A percentile compares a stretch with the other conserved stretches of the same genome.
Conservation (phyloP, 176 grass and related monocot species). For the Bolboschoenus planiculmis region DNA sequence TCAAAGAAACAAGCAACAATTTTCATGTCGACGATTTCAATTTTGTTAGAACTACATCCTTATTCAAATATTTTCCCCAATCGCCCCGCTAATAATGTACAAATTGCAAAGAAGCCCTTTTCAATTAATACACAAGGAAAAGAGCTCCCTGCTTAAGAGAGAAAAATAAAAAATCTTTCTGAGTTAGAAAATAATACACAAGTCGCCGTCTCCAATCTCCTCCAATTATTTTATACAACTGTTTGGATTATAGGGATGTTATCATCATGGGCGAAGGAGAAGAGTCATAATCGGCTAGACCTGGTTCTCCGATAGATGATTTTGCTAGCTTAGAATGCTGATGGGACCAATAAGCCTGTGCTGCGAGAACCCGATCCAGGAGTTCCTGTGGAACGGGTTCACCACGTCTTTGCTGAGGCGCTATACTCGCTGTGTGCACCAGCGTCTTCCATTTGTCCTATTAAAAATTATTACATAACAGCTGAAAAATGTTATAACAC, state of each 20-base stretch:
- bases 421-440: constrained; percentile 75
- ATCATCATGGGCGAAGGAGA: constrained; percentile 19
- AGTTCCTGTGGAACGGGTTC: constrained; percentile 66
- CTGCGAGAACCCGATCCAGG: constrained; percentile 55
- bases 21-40: constrained; percentile 12
- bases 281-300: constrained; percentile 15
- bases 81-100: constrained; percentile 33
- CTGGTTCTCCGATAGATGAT: constrained; percentile 26
- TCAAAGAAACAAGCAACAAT: constrained; percentile 21
- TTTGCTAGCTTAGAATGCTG: constrained; percentile 48
- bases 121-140: constrained; percentile 32
- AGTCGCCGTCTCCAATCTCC: constrained; percentile 14
- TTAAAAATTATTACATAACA: background rate
- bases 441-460: constrained; percentile 91
- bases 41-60: background rate
- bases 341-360: constrained; percentile 61
- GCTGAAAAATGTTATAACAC: background rate
- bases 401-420: constrained; percentile 62
- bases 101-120: constrained; percentile 32
- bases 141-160: constrained; percentile 19
- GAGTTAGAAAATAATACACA: constrained; percentile 24
- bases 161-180: constrained; percentile 23
- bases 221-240: constrained; percentile 30
- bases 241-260: constrained; percentile 31
- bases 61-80: constrained; percentile 6